phyloP scores from a whole-genome alignment of 2,329 filamentous ascomycete species.

The Gnomoniopsis sp. region DNA sequence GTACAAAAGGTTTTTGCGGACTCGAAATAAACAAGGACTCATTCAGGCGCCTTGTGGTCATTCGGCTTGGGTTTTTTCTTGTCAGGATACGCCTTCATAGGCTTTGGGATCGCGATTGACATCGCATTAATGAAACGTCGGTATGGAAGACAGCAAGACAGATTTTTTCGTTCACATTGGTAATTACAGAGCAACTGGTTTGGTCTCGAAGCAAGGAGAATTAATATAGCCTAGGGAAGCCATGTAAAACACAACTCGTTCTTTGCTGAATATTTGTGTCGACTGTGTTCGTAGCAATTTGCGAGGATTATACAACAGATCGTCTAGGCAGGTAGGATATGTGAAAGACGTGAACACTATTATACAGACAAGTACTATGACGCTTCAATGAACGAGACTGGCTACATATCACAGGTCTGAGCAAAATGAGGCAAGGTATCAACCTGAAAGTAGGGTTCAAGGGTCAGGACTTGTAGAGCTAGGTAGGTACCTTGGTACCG shows the following conservation, averaged over 20 bases:
- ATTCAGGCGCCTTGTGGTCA: not conserved
- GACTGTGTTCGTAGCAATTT: too few species aligned
- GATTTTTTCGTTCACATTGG: not conserved
- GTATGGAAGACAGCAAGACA: not conserved
- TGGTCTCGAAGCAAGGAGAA: not conserved
- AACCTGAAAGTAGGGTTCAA: too few species aligned
- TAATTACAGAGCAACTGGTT: not conserved
- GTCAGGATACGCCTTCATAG: not conserved
- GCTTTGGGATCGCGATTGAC: not conserved
- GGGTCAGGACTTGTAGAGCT: not conserved
- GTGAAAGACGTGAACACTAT: too few species aligned
- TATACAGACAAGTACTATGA: too few species aligned
- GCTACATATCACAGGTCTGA: too few species aligned
- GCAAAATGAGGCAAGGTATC: too few species aligned
- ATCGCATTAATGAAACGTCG: not conserved
- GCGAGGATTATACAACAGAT: too few species aligned
- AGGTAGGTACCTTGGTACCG: not conserved
- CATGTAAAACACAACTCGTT: too few species aligned
- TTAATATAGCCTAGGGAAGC: not conserved
- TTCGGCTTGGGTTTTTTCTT: not conserved
- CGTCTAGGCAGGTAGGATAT: too few species aligned
- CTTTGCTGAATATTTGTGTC: too few species aligned
- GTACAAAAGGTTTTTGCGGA: not conserved
- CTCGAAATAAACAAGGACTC: not conserved
- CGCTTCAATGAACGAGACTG: too few species aligned